Percentiles rank a stretch among this genome's conserved stretches.
These are phyloP conservation scores for Cytospora piceae DNA, from an alignment of 2,329 filamentous ascomycete species.

Conservation along the genomic window DNA sequence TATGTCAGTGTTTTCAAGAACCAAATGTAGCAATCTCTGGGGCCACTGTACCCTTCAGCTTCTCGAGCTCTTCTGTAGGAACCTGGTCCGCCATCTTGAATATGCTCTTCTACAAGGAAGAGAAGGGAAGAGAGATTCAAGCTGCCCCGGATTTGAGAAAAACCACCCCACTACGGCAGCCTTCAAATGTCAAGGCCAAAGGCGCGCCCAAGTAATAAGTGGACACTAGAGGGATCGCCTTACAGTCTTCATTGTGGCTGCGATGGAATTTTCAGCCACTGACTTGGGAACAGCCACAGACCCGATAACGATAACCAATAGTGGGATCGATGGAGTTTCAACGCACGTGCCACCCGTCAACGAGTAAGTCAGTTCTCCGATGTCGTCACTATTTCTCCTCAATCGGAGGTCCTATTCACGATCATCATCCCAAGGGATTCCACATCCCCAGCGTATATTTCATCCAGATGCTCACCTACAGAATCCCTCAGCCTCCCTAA, in stretches of 20 bases:
- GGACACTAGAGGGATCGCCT: background rate
- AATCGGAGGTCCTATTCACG: background rate
- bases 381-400: slow-evolving; percentile 22
- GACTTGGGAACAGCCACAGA: background rate
- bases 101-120: slow-evolving; percentile 11
- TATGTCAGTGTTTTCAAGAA: slow-evolving; percentile 11
- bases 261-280: slow-evolving; percentile 8
- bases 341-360: background rate
- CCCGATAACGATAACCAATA: background rate
- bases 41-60: slow-evolving; percentile 44
- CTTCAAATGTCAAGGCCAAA: slow-evolving; percentile 18
- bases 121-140: slow-evolving; percentile 16
- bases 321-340: background rate
- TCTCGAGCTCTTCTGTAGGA: slow-evolving; percentile 46
- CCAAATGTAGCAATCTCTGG: background rate
- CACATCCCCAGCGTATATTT: background rate
- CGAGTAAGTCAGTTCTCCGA: slow-evolving; percentile 8
- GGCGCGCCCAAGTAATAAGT: background rate
- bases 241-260: background rate
- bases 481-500: slow-evolving; percentile 8
- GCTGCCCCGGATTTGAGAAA: slow-evolving; percentile 1
- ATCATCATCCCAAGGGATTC: background rate
- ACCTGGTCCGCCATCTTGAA: slow-evolving; percentile 47
- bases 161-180: slow-evolving; percentile 10
- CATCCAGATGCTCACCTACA: slow-evolving; percentile 4